Conservation (phyloP, 129 eudicot genomes). For the Artemisia tridentata region DNA sequence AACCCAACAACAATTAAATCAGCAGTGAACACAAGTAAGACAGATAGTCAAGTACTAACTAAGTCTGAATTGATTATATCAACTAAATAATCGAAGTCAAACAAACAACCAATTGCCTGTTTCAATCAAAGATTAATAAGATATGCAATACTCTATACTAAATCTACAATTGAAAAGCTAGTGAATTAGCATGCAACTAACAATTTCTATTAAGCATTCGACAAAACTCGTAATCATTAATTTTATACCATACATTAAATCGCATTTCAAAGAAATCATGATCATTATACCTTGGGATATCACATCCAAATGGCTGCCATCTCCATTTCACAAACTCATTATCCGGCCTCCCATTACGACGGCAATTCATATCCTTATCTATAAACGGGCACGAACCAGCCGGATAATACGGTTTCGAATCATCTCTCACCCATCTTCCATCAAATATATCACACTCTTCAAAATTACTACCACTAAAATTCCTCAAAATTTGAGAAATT, state of each 20-base stretch:
- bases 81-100: slow-evolving; percentile 7
- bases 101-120: slow-evolving; percentile 15
- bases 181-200: slow-evolving; percentile 3
- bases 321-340: slow-evolving; percentile 66
- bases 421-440: slow-evolving; percentile 93
- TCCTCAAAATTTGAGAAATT: slow-evolving; percentile 24
- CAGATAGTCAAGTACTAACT: slow-evolving; percentile 1
- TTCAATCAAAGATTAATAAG: slow-evolving; percentile 2
- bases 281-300: slow-evolving; percentile 68
- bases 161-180: slow-evolving; percentile 1
- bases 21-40: not conserved
- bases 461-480: slow-evolving; percentile 12
- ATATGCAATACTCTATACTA: not conserved
- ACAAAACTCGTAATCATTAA: slow-evolving; percentile 16
- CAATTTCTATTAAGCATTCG: not conserved
- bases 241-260: not conserved
- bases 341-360: slow-evolving; percentile 76
- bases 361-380: slow-evolving; percentile 76
- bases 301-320: slow-evolving; percentile 92
- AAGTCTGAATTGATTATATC: not conserved
- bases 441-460: slow-evolving; percentile 64
- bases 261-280: slow-evolving; percentile 4
- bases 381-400: slow-evolving; percentile 77
- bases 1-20: not conserved
- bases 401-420: slow-evolving; percentile 77